phyloP scores from a whole-genome alignment of 2,329 filamentous ascomycete species.

The Alternaria ethzedia region DNA sequence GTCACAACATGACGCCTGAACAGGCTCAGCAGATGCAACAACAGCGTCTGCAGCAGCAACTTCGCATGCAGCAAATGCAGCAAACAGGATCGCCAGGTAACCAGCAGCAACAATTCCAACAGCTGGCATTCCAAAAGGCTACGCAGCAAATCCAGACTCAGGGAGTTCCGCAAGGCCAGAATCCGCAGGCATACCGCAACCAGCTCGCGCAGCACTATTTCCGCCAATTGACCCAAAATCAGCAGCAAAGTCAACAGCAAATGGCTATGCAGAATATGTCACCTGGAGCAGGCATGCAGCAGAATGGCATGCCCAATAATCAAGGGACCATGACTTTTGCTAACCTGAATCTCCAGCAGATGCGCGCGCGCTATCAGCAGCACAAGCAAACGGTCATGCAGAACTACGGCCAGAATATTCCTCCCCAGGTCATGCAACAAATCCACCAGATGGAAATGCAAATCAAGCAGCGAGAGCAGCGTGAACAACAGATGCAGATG shows the following conservation, averaged over 20 bases:
- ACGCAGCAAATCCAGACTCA: slow-evolving; percentile 42
- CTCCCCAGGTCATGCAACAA: slow-evolving; percentile 31
- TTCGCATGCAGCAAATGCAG: slow-evolving; percentile 40
- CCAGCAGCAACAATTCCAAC: slow-evolving; percentile 36
- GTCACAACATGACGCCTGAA: slow-evolving; percentile 44
- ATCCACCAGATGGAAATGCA: slow-evolving; percentile 39
- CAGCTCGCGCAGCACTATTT: slow-evolving; percentile 35
- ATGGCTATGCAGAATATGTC: slow-evolving; percentile 35
- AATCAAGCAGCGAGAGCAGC: slow-evolving; percentile 30
- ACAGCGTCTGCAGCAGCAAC: slow-evolving; percentile 38
- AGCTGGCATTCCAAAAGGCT: slow-evolving; percentile 42
- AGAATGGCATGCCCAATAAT: slow-evolving; percentile 24
- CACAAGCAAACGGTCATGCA: slow-evolving; percentile 34
- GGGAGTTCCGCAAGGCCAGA: slow-evolving; percentile 39
- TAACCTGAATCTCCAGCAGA: slow-evolving; percentile 38
- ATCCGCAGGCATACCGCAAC: slow-evolving; percentile 32
- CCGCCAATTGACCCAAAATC: slow-evolving; percentile 33
- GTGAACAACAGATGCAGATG: slow-evolving; percentile 29
- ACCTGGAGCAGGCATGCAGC: slow-evolving; percentile 28
- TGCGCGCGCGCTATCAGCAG: slow-evolving; percentile 31
- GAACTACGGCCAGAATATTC: slow-evolving; percentile 33
- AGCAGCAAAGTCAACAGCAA: slow-evolving; percentile 37
- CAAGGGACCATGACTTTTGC: slow-evolving; percentile 29
- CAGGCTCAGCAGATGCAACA: slow-evolving; percentile 40
- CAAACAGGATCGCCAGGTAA: slow-evolving; percentile 27